Conservation (phyloP, 345 rosid genomes). For the Salix suchowensis region DNA sequence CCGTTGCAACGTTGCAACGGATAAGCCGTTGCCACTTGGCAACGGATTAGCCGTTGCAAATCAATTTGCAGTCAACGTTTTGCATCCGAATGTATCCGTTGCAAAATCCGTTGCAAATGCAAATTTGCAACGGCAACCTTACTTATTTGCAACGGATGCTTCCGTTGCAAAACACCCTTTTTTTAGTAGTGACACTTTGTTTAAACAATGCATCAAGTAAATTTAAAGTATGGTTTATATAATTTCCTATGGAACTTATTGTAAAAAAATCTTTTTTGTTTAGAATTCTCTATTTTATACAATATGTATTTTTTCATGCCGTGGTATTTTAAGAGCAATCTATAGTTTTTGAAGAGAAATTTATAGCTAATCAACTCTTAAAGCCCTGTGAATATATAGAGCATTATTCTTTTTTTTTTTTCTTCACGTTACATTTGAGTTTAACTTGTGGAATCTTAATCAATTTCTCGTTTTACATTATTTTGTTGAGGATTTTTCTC, state of each 20-base stretch:
- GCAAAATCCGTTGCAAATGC: too few species aligned
- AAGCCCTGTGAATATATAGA: background rate
- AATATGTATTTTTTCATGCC: background rate
- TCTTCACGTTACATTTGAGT: background rate
- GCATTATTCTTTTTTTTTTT: background rate
- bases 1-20: too few species aligned
- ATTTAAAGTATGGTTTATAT: background rate
- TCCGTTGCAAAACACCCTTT: too few species aligned
- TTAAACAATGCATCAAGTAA: constrained; percentile 2
- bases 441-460: constrained; percentile 13
- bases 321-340: too few species aligned
- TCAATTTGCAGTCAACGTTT: too few species aligned
- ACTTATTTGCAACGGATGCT: too few species aligned
- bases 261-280: background rate
- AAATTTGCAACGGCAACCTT: too few species aligned
- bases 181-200: too few species aligned
- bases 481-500: constrained; percentile 20
- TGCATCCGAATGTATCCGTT: too few species aligned
- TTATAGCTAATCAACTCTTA: background rate
- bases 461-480: constrained; percentile 21
- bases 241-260: background rate
- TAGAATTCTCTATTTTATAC: background rate
- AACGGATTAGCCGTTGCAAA: too few species aligned
- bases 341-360: too few species aligned
- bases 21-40: too few species aligned